phyloP scores from a whole-genome alignment of 2,329 filamentous ascomycete species.

The Ceratocystis smalleyi region DNA sequence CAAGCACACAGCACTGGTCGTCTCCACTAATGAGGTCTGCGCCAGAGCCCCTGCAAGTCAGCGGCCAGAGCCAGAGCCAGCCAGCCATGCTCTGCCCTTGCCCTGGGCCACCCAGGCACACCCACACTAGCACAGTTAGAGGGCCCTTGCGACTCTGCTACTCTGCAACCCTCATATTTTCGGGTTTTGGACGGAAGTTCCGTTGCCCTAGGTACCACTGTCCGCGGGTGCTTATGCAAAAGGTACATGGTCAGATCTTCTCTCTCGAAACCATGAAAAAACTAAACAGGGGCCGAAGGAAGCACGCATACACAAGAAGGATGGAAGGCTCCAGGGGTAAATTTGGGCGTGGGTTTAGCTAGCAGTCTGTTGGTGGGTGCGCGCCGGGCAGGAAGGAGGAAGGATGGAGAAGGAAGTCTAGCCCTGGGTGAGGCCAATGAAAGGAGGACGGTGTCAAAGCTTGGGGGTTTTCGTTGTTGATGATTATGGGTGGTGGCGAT shows the following conservation, averaged over 20 bases:
- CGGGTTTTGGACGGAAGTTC: neutral
- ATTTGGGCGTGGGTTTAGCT: neutral
- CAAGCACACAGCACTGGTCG: too few species aligned
- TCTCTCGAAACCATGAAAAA: neutral
- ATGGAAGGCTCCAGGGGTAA: neutral
- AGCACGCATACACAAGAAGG: neutral
- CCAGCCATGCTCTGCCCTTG: neutral
- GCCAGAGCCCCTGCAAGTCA: neutral
- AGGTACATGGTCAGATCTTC: neutral
- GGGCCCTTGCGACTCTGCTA: slow-evolving; percentile 3
- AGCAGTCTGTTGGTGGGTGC: neutral
- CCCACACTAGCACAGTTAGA: neutral
- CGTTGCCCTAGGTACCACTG: neutral
- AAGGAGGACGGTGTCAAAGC: neutral
- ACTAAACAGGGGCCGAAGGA: neutral
- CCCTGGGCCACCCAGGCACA: neutral
- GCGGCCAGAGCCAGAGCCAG: neutral
- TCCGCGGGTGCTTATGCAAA: neutral
- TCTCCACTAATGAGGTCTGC: too few species aligned
- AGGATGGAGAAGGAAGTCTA: too few species aligned
- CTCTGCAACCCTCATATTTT: neutral
- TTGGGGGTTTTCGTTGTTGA: neutral
- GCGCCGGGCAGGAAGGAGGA: too few species aligned
- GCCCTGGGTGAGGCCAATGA: neutral
- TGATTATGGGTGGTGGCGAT: neutral